Evolutionary conservation across 2,329 filamentous ascomycete genomes (phyloP).

Genomic region (Aureobasidium namibiae): DNA sequence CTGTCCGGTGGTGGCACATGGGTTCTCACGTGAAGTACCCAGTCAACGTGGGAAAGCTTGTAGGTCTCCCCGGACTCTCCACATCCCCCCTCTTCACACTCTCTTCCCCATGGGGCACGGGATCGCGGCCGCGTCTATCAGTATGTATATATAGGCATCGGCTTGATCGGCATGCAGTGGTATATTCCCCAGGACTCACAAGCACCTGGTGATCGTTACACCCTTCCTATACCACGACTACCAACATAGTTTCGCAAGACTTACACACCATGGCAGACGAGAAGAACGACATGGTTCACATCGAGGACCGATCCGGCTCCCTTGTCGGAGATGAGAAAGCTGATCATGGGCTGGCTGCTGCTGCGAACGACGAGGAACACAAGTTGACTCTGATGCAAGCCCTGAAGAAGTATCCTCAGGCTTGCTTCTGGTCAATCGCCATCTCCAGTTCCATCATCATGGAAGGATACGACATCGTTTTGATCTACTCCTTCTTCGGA

Average conservation of each 20-base stretch:
- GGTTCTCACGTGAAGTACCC: background rate
- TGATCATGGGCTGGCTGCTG: background rate
- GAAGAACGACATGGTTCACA: background rate
- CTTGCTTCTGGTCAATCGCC: conserved; percentile 49
- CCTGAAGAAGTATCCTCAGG: conserved; percentile 37
- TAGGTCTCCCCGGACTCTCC: background rate
- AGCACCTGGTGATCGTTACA: background rate
- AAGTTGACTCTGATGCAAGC: conserved; percentile 10
- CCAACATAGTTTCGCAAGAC: too few species aligned
- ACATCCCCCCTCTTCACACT: background rate
- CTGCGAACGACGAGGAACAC: conserved; percentile 5
- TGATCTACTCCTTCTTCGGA: conserved; percentile 55
- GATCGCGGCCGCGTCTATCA: background rate
- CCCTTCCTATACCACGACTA: background rate
- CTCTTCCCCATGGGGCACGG: background rate
- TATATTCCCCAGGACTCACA: background rate
- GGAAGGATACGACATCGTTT: conserved; percentile 55
- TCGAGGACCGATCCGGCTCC: background rate
- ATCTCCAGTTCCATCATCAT: conserved; percentile 55
- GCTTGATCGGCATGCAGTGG: background rate
- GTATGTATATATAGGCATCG: background rate
- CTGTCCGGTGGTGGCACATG: background rate
- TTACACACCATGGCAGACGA: background rate
- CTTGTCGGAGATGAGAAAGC: background rate
- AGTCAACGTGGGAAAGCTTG: background rate